Base-by-base conservation (phyloP, 305 asterid species). In the Fraxinus xanthoxyloides region DNA sequence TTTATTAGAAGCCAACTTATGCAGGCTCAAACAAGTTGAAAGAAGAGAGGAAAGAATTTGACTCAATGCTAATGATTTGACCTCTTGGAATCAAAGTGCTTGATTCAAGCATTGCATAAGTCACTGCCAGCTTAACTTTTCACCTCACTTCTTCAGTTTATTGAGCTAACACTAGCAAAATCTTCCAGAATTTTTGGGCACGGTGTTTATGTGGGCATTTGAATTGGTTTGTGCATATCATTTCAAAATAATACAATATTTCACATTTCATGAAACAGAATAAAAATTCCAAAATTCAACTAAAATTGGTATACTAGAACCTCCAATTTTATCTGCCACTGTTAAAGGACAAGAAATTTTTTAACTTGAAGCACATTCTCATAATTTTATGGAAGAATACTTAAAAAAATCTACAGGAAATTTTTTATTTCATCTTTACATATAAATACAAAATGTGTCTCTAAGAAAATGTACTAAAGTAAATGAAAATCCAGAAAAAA, bases 171-270 rank as follows among this genome's bases (percentile, higher is more conserved):
- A 19, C 4, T 43, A 23, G 10, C 28, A 7, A 65, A n/a, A 59
- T 76, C 75, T 84, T 73, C 69, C 72, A 48, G 46, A 26, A 15
- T 48, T 48, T 17, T 77, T 61, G 36, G 78, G 77, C 80, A 13
- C 28, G 34, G 46, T 31, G 65, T 17, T 56, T 15, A 34, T 40
- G 26, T n/a, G 48, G 75, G 75, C 48, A 75, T 5, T 73, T 30
- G 15, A 75, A 56, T 63, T 43, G 72, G 76, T 61, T 76, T 46
- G 17, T 40, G 34, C 4, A 59, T 59, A 59, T 59, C 26, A 59
- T 21, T 59, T 59, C 31, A 19, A 59, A 5, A 59, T 59, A 19
- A 19, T 8, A 59, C 1, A 21, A 0, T 59, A 21, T 17, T 59
- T 23, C 1, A 21, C 69, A 59, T 59, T 19, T 59, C 69, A 59